These are phyloP conservation scores for Aspergillus sp. DNA, from an alignment of 2,329 filamentous ascomycete species.

Conservation along the genomic window DNA sequence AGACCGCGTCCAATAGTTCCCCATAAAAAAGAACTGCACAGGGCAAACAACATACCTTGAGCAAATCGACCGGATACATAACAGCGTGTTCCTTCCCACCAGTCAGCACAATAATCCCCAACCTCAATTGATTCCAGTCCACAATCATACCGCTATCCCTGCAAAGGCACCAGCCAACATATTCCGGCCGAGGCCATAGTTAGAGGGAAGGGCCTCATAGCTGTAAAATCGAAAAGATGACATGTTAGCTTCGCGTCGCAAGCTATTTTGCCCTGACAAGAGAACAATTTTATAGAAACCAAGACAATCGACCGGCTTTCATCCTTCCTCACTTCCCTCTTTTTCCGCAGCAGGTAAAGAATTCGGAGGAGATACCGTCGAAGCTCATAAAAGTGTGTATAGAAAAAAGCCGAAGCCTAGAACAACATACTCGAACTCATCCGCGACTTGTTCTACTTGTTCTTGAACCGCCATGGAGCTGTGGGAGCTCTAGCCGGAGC, in stretches of 20 bases:
- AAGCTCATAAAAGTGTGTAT: too few relatives aligned
- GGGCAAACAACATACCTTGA: constrained; percentile 67
- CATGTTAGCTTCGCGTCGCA: not conserved
- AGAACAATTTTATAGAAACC: not conserved
- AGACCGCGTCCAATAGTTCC: not conserved
- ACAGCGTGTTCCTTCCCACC: constrained; percentile 81
- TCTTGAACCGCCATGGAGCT: constrained; percentile 39
- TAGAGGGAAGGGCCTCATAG: constrained; percentile 91
- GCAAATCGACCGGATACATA: constrained; percentile 97
- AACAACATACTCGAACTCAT: constrained; percentile 44
- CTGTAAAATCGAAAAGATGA: constrained; percentile 33
- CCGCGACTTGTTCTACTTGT: constrained; percentile 31
- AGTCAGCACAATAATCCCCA: constrained; percentile 10
- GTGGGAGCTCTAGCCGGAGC: constrained; percentile 29
- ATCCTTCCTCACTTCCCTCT: too few relatives aligned
- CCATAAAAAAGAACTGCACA: constrained; percentile 2
- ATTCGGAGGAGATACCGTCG: too few relatives aligned
- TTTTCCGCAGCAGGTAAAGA: too few relatives aligned
- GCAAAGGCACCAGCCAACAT: constrained; percentile 96
- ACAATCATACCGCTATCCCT: constrained; percentile 73
- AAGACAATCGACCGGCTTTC: not conserved
- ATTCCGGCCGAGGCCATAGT: constrained; percentile 90
- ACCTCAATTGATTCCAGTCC: not conserved
- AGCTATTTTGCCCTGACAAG: not conserved
- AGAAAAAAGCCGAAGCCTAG: not conserved